phyloP scores from a whole-genome alignment of 768 basidiomycete species.

The Multifurca ochricompacta region DNA sequence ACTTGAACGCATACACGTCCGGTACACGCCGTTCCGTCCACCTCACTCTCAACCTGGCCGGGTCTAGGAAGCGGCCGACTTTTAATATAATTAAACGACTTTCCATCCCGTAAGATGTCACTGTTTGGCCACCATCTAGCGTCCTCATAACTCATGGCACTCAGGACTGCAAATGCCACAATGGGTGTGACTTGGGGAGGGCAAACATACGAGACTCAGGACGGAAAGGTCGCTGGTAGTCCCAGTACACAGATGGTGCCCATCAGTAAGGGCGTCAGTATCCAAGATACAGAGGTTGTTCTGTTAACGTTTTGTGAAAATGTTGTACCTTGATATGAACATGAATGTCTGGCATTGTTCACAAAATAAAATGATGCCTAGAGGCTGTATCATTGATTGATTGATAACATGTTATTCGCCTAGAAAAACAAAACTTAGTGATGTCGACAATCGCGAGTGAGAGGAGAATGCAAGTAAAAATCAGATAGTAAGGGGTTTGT shows the following conservation, averaged over 20 bases:
- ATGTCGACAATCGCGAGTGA: background rate
- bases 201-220: constrained; percentile 46
- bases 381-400: background rate
- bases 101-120: constrained; percentile 35
- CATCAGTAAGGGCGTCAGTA: constrained; percentile 35
- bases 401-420: too few relatives aligned
- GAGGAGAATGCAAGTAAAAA: background rate
- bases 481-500: constrained; percentile 52
- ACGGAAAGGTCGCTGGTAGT: constrained; percentile 35
- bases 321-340: background rate
- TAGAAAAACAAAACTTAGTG: background rate
- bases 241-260: constrained; percentile 26
- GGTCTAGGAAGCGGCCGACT: constrained; percentile 26
- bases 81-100: constrained; percentile 42
- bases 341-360: background rate
- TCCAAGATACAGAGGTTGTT: constrained; percentile 42
- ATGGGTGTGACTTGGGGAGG: constrained; percentile 50
- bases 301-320: constrained; percentile 31
- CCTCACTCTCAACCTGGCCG: background rate
- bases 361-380: background rate
- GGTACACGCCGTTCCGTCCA: constrained; percentile 6
- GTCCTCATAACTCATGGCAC: background rate
- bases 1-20: constrained; percentile 39
- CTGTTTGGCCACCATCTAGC: background rate
- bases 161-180: constrained; percentile 42